These are phyloP conservation scores for Colletotrichum lentis DNA, from an alignment of 2,329 filamentous ascomycete species.

Conservation along the genomic window DNA sequence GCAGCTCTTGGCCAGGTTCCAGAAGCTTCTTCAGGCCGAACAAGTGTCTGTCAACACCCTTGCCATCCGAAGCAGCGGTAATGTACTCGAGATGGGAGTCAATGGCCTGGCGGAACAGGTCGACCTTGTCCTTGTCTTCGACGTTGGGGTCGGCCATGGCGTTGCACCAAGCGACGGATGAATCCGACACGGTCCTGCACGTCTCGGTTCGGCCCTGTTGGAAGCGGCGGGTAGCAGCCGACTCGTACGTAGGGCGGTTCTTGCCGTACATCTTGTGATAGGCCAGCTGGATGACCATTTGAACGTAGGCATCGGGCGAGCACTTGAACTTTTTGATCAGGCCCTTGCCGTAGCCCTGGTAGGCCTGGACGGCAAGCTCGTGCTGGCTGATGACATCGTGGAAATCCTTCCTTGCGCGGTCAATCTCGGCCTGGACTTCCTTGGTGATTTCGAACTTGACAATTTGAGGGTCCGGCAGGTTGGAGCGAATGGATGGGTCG, in stretches of 20 bases:
- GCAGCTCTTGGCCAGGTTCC: constrained; percentile 79
- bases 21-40: constrained; percentile 95
- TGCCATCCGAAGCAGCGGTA: constrained; percentile 84
- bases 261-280: constrained; percentile 99
- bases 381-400: constrained; percentile 82
- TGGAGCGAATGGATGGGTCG: constrained; percentile 77
- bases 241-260: constrained; percentile 97
- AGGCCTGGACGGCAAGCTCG: constrained; percentile 91
- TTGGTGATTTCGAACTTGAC: constrained; percentile 81
- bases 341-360: constrained; percentile 97
- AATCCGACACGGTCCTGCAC: constrained; percentile 89
- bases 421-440: constrained; percentile 79
- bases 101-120: constrained; percentile 83
- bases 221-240: constrained; percentile 92
- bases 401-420: constrained; percentile 81
- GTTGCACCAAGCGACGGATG: constrained; percentile 87
- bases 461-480: constrained; percentile 80
- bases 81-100: constrained; percentile 91
- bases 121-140: constrained; percentile 70
- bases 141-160: constrained; percentile 78
- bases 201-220: constrained; percentile 97
- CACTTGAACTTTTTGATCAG: constrained; percentile 99
- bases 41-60: constrained; percentile 95
- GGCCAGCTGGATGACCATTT: constrained; percentile 97
- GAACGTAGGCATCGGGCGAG: constrained; percentile 95